Base-by-base conservation (phyloP, 192 early-diverging fungal genomes). In the Backusella australiensis region DNA sequence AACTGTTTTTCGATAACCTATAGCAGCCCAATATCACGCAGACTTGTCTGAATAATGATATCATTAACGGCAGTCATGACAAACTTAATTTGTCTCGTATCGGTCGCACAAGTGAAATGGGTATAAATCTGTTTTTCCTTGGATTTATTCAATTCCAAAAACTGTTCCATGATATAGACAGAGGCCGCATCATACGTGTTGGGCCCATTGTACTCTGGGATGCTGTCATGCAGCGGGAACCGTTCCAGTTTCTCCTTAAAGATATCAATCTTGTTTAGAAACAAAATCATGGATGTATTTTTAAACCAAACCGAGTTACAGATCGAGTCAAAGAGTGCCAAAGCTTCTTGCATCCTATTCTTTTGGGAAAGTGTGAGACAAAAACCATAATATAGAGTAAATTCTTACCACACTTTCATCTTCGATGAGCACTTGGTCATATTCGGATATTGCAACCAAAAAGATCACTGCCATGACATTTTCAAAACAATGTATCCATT, bases 401-500 rank as follows among this genome's bases (percentile, higher is more conserved):
- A 2, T 3, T 32, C 32, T 32, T 87, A 92, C 91, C 77, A 97
- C 93, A 19, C 92, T 94, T 85, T 98, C 96, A 85, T 98, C 96
- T 86, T 98, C 96, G 29, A 96, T 91, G 52, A 96, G 84, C 29
- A 96, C 89, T 85, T 98, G 96, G 84, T 98, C 95, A 81, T 97
- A 98, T 86, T 97, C 96, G 39, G 89, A 91, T 63, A 97, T 94
- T 29, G 96, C 96, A 17, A 96, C 96, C 79, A 98, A 82, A 84
- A 98, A 98, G 34, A 98, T 89, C 75, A 98, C 96, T 4, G 95
- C 92, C 4, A 94, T 97, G 36, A 98, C 97, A 78, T 96, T 95
- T 80, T 98, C 97, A 78, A 98, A 98, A 78, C 96, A 98, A 87
- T 97, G 97, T 75, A 97, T 96, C 97, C 97, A 97, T 85, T 98